These are phyloP conservation scores for Solanum verrucosum DNA, from an alignment of 257 asterid genomes.

Conservation along the genomic window DNA sequence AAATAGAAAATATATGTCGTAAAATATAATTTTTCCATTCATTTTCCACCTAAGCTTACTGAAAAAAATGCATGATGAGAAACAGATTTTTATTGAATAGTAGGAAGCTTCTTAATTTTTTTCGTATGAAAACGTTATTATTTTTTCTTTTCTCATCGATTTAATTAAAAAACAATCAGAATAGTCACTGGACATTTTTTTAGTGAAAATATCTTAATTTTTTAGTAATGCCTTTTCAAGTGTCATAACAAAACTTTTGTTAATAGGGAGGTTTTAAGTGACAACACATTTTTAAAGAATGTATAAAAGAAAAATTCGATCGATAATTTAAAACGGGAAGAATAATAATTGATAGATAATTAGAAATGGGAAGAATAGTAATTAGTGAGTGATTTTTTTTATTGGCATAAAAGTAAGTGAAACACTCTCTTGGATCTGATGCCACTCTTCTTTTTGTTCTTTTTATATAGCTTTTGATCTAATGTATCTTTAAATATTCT, in stretches of 20 bases:
- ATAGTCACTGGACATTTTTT: background rate
- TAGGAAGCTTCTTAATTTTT: background rate
- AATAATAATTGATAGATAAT: background rate
- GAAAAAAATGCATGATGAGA: no score
- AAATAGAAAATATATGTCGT: no score
- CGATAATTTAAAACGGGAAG: background rate
- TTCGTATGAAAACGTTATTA: no score
- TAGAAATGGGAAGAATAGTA: background rate
- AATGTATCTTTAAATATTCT: background rate
- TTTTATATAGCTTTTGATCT: background rate
- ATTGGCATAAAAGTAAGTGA: slow-evolving; percentile 74
- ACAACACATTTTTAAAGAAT: background rate
- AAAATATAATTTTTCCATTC: no score
- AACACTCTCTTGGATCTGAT: slow-evolving; percentile 56
- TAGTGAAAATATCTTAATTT: background rate
- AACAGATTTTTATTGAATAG: no score
- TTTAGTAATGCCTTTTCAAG: background rate
- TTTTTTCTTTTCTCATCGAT: background rate
- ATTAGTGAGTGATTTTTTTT: slow-evolving; percentile 13
- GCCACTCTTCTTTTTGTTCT: background rate
- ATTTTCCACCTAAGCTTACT: background rate
- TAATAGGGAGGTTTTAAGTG: background rate
- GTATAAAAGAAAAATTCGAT: fast-evolving
- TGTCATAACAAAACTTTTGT: background rate
- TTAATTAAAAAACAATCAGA: no score